phyloP scores from a whole-genome alignment of 331 rosid genomes.

The Rosa hybrid region DNA sequence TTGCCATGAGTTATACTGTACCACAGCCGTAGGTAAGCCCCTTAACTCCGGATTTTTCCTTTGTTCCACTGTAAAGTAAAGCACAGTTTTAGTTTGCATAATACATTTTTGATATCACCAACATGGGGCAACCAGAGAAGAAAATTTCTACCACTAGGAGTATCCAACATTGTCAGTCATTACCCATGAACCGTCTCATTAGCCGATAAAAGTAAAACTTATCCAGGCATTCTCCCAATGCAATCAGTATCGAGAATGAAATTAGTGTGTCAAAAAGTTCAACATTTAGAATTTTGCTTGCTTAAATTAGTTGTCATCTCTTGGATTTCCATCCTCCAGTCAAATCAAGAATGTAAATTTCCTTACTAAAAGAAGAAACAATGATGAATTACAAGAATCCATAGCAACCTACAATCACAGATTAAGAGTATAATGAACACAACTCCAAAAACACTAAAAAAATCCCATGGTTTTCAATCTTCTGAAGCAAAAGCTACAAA shows the following conservation, averaged over 20 bases:
- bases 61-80: constrained; percentile 68
- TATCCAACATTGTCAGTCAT: neutral
- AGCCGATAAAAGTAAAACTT: neutral
- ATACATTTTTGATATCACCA: neutral
- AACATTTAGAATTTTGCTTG: neutral
- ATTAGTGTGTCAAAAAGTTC: neutral
- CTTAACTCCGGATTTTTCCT: constrained; percentile 74
- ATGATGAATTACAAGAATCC: neutral
- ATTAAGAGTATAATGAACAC: neutral
- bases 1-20: constrained; percentile 87
- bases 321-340: no score
- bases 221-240: neutral
- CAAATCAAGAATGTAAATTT: no score
- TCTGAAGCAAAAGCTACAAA: neutral
- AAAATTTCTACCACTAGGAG: neutral
- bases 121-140: neutral
- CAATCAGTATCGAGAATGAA: neutral
- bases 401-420: neutral
- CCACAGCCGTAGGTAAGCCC: constrained; percentile 84
- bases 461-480: neutral
- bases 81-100: neutral
- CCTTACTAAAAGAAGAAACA: no score
- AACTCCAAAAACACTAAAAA: neutral
- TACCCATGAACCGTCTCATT: neutral
- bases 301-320: neutral